Evolutionary conservation across 2,329 filamentous ascomycete genomes (phyloP).

Genomic region (Botrytis sinoallii): DNA sequence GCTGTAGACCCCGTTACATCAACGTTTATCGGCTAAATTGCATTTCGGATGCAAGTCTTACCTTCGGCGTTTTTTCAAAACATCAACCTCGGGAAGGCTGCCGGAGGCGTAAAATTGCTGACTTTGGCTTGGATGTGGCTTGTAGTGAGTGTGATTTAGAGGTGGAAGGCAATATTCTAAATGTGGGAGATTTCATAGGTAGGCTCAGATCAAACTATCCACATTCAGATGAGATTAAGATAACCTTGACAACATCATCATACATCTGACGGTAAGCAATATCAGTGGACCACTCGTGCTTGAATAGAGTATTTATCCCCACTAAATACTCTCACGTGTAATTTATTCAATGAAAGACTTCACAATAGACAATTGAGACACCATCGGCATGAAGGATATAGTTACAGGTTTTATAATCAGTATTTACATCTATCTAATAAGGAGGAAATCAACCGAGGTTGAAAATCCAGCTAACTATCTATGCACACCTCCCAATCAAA

Average conservation of each 20-base stretch:
- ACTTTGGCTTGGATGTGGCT: neutral
- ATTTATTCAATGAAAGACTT: neutral
- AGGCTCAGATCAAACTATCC: neutral
- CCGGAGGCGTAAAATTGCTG: neutral
- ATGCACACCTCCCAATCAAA: conserved; percentile 14
- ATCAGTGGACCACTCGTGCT: neutral
- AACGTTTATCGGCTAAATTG: neutral
- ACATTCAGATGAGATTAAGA: neutral
- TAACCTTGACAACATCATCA: neutral
- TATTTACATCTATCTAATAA: neutral
- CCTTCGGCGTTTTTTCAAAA: neutral
- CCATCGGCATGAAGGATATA: neutral
- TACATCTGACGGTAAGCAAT: neutral
- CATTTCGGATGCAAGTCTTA: neutral
- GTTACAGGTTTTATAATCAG: neutral
- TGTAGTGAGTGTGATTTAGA: neutral
- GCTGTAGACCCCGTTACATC: neutral
- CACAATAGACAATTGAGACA: neutral
- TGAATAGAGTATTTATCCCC: neutral
- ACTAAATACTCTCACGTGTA: neutral
- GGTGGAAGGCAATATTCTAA: neutral
- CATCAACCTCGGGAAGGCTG: neutral
- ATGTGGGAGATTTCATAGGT: neutral
- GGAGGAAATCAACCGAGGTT: neutral
- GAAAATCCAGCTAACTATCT: neutral